phyloP scores from a whole-genome alignment of 805 yeast species.

The Candida nonsorbophila region DNA sequence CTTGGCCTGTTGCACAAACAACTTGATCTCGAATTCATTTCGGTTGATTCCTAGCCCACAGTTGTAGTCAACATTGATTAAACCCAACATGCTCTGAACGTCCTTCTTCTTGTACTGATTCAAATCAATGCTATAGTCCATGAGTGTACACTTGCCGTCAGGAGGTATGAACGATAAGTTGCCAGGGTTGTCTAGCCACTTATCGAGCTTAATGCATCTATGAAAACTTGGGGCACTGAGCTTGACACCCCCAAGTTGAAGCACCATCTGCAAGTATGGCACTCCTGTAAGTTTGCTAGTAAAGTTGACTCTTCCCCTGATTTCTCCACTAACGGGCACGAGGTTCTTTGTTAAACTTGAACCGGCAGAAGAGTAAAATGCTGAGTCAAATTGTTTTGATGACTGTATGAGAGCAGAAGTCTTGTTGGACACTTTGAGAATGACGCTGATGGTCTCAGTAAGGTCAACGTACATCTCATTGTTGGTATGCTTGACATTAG shows the following conservation, averaged over 20 bases:
- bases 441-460: constrained; percentile 56
- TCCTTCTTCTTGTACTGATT: constrained; percentile 11
- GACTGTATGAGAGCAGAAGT: constrained; percentile 9
- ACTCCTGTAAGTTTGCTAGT: constrained; percentile 70
- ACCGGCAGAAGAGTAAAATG: constrained; percentile 19
- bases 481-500: constrained; percentile 64
- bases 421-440: constrained; percentile 32
- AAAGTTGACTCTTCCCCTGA: constrained; percentile 61
- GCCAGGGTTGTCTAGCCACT: constrained; percentile 46
- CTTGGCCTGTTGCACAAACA: constrained; percentile 34
- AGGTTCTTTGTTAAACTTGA: constrained; percentile 10
- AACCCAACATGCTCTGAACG: constrained; percentile 33
- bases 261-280: constrained; percentile 61
- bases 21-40: constrained; percentile 60
- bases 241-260: constrained; percentile 42
- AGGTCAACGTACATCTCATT: constrained; percentile 88
- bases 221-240: constrained; percentile 65
- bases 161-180: constrained; percentile 76
- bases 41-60: constrained; percentile 46
- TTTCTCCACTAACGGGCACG: constrained; percentile 45
- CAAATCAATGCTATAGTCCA: constrained; percentile 60
- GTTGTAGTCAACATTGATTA: constrained; percentile 43
- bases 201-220: constrained; percentile 52
- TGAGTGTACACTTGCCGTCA: constrained; percentile 65
- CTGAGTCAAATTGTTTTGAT: constrained; percentile 23